These are phyloP conservation scores for Vaccinium darrowii DNA, from an alignment of 148 eudicot species.

Conservation along the genomic window DNA sequence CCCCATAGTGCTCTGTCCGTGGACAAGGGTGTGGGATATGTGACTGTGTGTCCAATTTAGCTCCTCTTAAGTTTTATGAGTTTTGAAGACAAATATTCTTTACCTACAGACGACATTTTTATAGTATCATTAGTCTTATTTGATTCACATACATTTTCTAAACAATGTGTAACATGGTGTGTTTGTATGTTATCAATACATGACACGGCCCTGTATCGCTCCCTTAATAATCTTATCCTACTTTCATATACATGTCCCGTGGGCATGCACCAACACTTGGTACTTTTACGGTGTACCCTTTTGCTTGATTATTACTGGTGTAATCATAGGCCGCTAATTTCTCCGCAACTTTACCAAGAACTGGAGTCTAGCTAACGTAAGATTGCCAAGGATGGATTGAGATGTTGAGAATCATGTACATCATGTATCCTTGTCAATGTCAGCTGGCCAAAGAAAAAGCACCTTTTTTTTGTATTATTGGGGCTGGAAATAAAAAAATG, in stretches of 20 bases:
- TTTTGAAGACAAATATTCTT: not conserved
- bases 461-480: not conserved
- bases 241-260: not conserved
- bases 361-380: not conserved
- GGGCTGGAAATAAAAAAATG: not conserved
- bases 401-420: not conserved
- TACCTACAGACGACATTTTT: not conserved
- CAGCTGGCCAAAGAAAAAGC: not conserved
- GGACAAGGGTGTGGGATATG: not conserved
- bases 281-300: not conserved
- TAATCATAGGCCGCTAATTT: not conserved
- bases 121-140: not conserved
- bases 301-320: not conserved
- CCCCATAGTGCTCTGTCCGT: not conserved
- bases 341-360: not conserved
- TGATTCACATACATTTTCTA: not conserved
- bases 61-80: not conserved
- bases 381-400: not conserved
- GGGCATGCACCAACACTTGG: not conserved
- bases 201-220: not conserved
- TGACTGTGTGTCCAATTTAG: not conserved
- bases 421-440: conserved; percentile 10
- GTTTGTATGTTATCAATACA: not conserved
- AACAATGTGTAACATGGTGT: not conserved
- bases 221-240: not conserved